phyloP scores from a whole-genome alignment of 371 early-diverging fungal species.

The Pancytospora philotis region DNA sequence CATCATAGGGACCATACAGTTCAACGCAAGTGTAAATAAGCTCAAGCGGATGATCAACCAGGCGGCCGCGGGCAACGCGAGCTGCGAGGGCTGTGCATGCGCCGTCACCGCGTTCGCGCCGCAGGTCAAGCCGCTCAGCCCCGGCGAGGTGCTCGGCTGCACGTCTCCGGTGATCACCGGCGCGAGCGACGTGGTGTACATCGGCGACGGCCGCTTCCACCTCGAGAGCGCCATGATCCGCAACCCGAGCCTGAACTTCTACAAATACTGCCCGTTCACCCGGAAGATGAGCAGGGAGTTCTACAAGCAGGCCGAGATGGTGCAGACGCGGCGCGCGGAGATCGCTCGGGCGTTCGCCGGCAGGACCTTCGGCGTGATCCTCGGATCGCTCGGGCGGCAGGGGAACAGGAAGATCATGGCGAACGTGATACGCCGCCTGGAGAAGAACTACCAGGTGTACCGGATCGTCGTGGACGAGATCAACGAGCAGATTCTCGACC shows the following conservation, averaged over 20 bases:
- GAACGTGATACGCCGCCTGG: conserved; percentile 43
- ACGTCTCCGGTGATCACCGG: conserved; percentile 76
- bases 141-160: conserved; percentile 96
- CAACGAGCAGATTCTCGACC: conserved; percentile 35
- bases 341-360: conserved; percentile 63
- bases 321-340: conserved; percentile 68
- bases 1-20: conserved; percentile 89
- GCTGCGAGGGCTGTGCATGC: background rate
- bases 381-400: conserved; percentile 93
- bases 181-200: conserved; percentile 60
- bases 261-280: conserved; percentile 88
- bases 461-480: conserved; percentile 54
- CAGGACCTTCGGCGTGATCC: conserved; percentile 72
- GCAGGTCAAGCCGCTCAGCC: conserved; percentile 81
- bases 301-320: conserved; percentile 82
- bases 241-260: conserved; percentile 78
- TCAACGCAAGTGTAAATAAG: conserved; percentile 74
- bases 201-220: conserved; percentile 97
- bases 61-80: background rate
- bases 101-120: conserved; percentile 60
- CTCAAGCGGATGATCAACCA: conserved; percentile 18
- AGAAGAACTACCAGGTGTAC: conserved; percentile 63
- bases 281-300: conserved; percentile 78
- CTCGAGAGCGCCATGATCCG: conserved; percentile 95
- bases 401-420: conserved; percentile 80